Conservation (phyloP, 1,139 yeast genomes). For the Magnusiomyces tetraspermus region DNA sequence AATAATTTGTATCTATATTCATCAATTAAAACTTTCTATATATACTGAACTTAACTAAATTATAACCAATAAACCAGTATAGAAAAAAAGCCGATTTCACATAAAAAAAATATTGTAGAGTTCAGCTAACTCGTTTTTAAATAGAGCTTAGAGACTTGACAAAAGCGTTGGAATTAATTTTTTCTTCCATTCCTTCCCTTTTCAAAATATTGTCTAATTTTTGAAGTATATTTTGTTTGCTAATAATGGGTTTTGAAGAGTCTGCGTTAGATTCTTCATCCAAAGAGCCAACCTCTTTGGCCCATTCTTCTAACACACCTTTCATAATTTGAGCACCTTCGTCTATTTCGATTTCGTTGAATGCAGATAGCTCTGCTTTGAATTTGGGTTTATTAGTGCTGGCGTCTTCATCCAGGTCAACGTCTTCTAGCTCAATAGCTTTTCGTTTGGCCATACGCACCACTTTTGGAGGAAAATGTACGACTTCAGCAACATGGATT, state of each 20-base stretch:
- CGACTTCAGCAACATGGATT: slow-evolving; percentile 93
- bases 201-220: too few relatives aligned
- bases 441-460: slow-evolving; percentile 91
- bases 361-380: neutral
- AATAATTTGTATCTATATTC: too few relatives aligned
- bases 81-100: too few relatives aligned
- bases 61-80: too few relatives aligned
- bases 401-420: slow-evolving; percentile 38
- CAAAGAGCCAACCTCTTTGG: slow-evolving; percentile 30
- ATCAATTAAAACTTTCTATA: too few relatives aligned
- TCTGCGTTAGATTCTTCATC: too few relatives aligned
- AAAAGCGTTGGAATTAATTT: too few relatives aligned
- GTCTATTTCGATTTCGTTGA: neutral
- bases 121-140: too few relatives aligned
- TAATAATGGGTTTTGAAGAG: neutral
- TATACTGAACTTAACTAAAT: too few relatives aligned
- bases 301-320: slow-evolving; percentile 55
- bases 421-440: slow-evolving; percentile 76
- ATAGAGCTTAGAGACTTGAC: too few relatives aligned
- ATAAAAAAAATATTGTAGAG: too few relatives aligned
- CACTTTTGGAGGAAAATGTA: slow-evolving; percentile 80
- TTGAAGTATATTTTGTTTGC: neutral
- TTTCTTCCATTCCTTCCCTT: too few relatives aligned
- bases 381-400: neutral
- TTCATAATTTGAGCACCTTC: slow-evolving; percentile 37